Evolutionary conservation across 2,329 filamentous ascomycete species (phyloP), one percentile per base, ranked within the genome.

Genomic region (Sporothrix phasma): DNA sequence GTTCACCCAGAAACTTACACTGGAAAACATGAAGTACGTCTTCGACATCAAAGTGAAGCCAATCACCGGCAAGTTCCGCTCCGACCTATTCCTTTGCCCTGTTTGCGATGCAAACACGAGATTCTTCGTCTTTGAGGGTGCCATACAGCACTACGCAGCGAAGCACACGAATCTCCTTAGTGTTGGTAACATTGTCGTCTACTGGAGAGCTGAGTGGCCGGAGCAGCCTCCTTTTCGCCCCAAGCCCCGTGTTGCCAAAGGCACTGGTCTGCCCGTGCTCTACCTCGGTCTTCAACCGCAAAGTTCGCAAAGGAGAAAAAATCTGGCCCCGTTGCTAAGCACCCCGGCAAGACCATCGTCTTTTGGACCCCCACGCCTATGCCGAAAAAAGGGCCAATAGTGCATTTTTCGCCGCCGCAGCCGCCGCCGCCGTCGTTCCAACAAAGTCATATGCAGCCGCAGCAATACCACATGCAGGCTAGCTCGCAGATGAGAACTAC

Each of bases 11-110:
- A 86, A 81, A 71, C 77, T 93, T 61, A 88, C 87, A 1, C 76
- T 94, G 68, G 89, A 93, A 71, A 91, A 92, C 71, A 92, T 94
- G 89, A 92, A 89, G 74, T 93, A 88, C 85, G 78, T 92, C 34
- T 92, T 89, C 72, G 89, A 92, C 70, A 84, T 83, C 68, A 92
- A 90, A 72, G 80, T 94, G 71, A 89, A 86, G 70, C 84, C 84
- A 26, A 75, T 84, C 62, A 90, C 87, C 2, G 87, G 90, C 67
- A 75, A 78, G 53, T 80, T 81, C 69, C 80, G 85, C 69, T 88
- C 86, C 70, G 88, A 92, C 63, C 76, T 92, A 10, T 94, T 94
- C 73, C 80, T 89, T 64, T 94, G 90, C 76, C 86, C 84, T 69
- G 82, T 79, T 34, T 92, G 88, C 72, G 83, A 86, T 56, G 79